These are phyloP conservation scores for Pichia sp. DNA, from an alignment of 1,139 yeast genomes.

Conservation along the genomic window DNA sequence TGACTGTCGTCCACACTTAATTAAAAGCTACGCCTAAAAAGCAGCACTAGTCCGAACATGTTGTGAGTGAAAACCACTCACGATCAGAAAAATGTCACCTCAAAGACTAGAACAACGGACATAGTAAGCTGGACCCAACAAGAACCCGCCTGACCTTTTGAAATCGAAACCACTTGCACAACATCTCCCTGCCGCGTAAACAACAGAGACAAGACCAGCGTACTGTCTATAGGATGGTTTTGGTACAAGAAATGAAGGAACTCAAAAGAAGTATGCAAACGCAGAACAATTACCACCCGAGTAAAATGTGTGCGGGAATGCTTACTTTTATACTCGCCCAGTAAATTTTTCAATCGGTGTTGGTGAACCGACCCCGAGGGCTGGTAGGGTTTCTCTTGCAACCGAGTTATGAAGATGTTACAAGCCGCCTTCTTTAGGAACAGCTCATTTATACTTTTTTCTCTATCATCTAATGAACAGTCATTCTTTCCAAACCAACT, in stretches of 20 bases:
- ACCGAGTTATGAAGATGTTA: too few species aligned
- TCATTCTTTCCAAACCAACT: too few species aligned
- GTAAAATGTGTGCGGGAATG: neutral
- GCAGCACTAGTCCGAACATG: constrained; percentile 1
- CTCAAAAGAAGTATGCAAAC: neutral
- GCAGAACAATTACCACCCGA: neutral
- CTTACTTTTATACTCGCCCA: too few species aligned
- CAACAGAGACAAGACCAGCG: constrained; percentile 21
- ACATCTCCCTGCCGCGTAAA: constrained; percentile 7
- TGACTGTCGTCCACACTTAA: too few species aligned
- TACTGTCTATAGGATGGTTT: constrained; percentile 30
- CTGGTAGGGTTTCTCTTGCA: constrained; percentile 5
- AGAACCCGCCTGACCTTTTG: too few species aligned
- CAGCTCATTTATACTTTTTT: too few species aligned
- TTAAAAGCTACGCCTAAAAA: constrained; percentile 6
- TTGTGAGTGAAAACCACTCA: constrained; percentile 12
- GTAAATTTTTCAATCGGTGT: too few species aligned
- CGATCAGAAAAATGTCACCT: constrained; percentile 3
- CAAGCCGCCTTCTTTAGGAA: too few species aligned
- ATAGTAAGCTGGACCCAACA: too few species aligned
- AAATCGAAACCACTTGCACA: constrained; percentile 1
- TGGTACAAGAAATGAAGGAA: constrained; percentile 23
- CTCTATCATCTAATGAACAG: too few species aligned
- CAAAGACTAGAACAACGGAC: constrained; percentile 8
- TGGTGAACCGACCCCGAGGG: too few species aligned